Evolutionary conservation across 2,329 filamentous ascomycete species (phyloP), one percentile per base, ranked within the genome.

Genomic region (Rhynchosporium secalis): DNA sequence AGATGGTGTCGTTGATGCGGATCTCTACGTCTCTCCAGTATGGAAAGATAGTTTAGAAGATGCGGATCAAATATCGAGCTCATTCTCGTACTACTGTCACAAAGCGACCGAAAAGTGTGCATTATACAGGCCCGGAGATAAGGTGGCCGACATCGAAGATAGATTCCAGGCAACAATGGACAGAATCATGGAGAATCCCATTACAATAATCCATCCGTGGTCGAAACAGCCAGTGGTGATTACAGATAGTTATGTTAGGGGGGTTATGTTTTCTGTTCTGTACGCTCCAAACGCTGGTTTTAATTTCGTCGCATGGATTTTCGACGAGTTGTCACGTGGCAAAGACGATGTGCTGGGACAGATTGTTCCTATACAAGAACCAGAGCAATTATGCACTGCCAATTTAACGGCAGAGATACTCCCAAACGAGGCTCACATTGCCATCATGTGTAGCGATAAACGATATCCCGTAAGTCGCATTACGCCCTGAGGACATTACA

Each of bases 121-220:
- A 7, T 66, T 75, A 15, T 70, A 73, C 49, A 64, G 65, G 4
- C 38, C 51, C 7, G 67, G 60, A 9, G 68, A 70, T 46, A 65
- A 64, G 4, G 57, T 66, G 20, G 31, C 60, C 15, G 66, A 70
- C 52, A 66, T 75, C 46, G 58, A 65, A 31, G 20, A 58, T 3
- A 66, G 72, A 13, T 68, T 73, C 9, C 46, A 68, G 13, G 57
- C 36, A 8, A 72, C 84, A 0, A 75, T 84, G 28, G 66, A 74
- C 0, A 67, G 62, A 0, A 73, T 85, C 10, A 77, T 76, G 46
- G 69, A 72, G 20, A 63, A 70, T 15, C 74, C 74, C 9, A 57
- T 75, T 10, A 62, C 68, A 10, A 48, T 69, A 0, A 62, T 71
- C 33, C 55, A 69, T 41, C 60, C 59, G 12, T 26, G 52, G 7